Evolutionary conservation across 2,329 filamentous ascomycete genomes (phyloP).

Genomic region (Clathrospora elynae): DNA sequence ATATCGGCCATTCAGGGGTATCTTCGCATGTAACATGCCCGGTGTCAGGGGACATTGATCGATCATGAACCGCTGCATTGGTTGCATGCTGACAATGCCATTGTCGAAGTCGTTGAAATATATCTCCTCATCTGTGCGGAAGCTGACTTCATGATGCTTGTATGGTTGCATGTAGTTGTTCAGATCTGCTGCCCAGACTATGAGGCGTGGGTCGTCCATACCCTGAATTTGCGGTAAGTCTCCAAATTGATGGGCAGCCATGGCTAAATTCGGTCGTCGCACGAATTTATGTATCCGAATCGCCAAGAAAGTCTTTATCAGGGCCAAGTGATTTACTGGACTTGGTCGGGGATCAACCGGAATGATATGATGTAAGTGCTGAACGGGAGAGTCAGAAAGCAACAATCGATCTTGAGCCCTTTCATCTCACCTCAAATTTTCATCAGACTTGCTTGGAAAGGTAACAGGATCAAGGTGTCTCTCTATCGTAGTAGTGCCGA

Average conservation of each 20-base stretch:
- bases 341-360: not conserved
- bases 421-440: slow-evolving; percentile 6
- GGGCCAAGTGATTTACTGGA: not conserved
- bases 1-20: slow-evolving; percentile 24
- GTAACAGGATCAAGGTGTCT: not conserved
- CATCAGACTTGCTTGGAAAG: not conserved
- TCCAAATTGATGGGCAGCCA: slow-evolving; percentile 32
- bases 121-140: slow-evolving; percentile 21
- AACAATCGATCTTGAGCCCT: not conserved
- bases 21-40: slow-evolving; percentile 38
- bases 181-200: slow-evolving; percentile 16
- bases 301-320: not conserved
- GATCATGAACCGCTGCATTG: slow-evolving; percentile 45
- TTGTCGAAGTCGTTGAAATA: slow-evolving; percentile 26
- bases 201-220: slow-evolving; percentile 28
- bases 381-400: slow-evolving; percentile 2
- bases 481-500: slow-evolving; percentile 5
- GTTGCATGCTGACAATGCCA: slow-evolving; percentile 31
- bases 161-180: slow-evolving; percentile 18
- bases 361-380: slow-evolving; percentile 1
- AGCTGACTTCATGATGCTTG: slow-evolving; percentile 20
- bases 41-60: slow-evolving; percentile 35
- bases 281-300: not conserved
- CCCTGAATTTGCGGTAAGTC: slow-evolving; percentile 40
- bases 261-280: slow-evolving; percentile 9